These are phyloP conservation scores for Dioszegia crocea DNA, from an alignment of 768 basidiomycete genomes.

Conservation along the genomic window DNA sequence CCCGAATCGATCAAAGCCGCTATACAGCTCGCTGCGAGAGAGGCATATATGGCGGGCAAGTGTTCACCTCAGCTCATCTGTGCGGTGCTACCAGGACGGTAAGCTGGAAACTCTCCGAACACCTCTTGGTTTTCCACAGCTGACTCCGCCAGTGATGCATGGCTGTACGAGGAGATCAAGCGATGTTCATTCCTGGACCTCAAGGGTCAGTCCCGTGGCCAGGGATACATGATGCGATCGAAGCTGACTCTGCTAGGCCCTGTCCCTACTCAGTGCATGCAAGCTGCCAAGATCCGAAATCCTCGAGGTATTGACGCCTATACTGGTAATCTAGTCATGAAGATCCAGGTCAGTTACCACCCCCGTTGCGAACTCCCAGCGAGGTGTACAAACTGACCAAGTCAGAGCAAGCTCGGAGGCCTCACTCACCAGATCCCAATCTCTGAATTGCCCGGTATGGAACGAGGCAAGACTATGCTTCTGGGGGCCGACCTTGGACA, in stretches of 20 bases:
- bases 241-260: constrained; percentile 21
- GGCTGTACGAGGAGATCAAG: constrained; percentile 48
- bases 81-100: constrained; percentile 41
- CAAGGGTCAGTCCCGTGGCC: constrained; percentile 20
- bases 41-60: constrained; percentile 30
- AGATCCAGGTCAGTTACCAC: constrained; percentile 35
- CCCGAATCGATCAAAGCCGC: constrained; percentile 10
- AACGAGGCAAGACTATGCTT: constrained; percentile 43
- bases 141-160: constrained; percentile 31
- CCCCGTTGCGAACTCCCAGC: not conserved
- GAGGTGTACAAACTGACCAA: not conserved
- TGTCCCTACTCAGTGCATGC: constrained; percentile 49
- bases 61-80: constrained; percentile 45
- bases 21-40: constrained; percentile 33
- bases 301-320: constrained; percentile 41
- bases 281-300: constrained; percentile 40
- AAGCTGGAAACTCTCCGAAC: not conserved
- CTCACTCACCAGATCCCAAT: constrained; percentile 41
- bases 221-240: not conserved
- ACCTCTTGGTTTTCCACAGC: not conserved
- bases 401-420: constrained; percentile 47
- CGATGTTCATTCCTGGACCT: constrained; percentile 33
- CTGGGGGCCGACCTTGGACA: constrained; percentile 48
- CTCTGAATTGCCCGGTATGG: constrained; percentile 36
- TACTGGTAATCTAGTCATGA: constrained; percentile 45